These are phyloP conservation scores for Diaporthe sp. DNA, from an alignment of 2,329 filamentous ascomycete species.

Conservation along the genomic window DNA sequence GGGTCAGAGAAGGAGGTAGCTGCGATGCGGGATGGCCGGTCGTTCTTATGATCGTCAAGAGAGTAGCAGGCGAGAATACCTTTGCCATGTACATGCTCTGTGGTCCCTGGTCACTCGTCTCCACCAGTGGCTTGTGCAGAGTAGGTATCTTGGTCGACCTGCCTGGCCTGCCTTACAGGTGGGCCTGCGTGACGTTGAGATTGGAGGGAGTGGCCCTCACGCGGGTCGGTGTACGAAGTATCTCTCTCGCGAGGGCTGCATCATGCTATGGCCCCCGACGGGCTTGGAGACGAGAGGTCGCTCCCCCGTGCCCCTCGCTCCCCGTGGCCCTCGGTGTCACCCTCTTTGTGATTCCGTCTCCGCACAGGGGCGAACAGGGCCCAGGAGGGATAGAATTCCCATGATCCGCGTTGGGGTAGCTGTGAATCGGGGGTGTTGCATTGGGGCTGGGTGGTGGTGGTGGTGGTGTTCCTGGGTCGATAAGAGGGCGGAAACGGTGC, in stretches of 20 bases:
- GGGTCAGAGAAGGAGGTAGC: not conserved
- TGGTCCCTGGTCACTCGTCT: not conserved
- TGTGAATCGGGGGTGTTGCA: constrained; percentile 5
- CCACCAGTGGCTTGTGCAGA: constrained; percentile 14
- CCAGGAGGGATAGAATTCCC: not conserved
- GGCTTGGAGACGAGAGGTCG: not conserved
- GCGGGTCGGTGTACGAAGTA: not conserved
- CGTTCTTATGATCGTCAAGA: constrained; percentile 19
- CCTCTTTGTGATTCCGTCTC: constrained; percentile 13
- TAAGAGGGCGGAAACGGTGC: constrained; percentile 27
- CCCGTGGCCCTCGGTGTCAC: constrained; percentile 16
- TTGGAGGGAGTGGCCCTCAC: constrained; percentile 12
- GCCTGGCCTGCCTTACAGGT: constrained; percentile 28
- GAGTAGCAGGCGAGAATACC: not conserved
- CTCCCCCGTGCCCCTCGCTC: not conserved
- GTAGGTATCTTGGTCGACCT: constrained; percentile 5
- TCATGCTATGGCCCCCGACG: not conserved
- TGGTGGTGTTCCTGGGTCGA: constrained; percentile 16
- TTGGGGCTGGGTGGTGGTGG: not conserved
- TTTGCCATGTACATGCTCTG: not conserved
- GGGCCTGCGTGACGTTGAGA: constrained; percentile 22
- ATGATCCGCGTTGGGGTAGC: constrained; percentile 32
- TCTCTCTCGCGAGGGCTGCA: not conserved
- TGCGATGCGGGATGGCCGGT: constrained; percentile 8
- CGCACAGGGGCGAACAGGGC: not conserved